Conservation (phyloP, 2,329 filamentous ascomycete genomes). For the Aspergillus sclerotialis region DNA sequence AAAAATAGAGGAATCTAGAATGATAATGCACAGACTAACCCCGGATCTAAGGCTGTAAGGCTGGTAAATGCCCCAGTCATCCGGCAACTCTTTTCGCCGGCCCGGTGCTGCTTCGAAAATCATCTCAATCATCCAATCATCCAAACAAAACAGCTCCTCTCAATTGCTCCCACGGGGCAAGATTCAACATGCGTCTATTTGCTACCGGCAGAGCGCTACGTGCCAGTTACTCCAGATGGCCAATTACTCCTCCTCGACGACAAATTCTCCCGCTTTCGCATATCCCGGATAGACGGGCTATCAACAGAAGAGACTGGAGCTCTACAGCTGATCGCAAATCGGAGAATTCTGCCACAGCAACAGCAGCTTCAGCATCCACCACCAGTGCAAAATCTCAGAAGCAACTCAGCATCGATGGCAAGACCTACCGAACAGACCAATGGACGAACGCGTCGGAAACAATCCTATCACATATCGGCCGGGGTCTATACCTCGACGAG, state of each 20-base stretch:
- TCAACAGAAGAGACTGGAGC: slow-evolving; percentile 23
- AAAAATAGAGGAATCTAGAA: too few relatives aligned
- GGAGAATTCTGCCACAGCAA: slow-evolving; percentile 8
- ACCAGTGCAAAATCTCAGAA: slow-evolving; percentile 8
- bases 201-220: slow-evolving; percentile 35
- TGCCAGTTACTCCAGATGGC: slow-evolving; percentile 27
- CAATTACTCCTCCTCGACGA: slow-evolving; percentile 17
- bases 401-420: slow-evolving; percentile 54
- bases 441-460: slow-evolving; percentile 81
- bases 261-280: slow-evolving; percentile 13
- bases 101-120: slow-evolving; percentile 1
- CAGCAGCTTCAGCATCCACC: slow-evolving; percentile 1
- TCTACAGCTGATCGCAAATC: slow-evolving; percentile 23
- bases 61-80: too few relatives aligned
- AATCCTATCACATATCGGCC: slow-evolving; percentile 66
- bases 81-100: slow-evolving; percentile 5
- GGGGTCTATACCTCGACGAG: slow-evolving; percentile 79
- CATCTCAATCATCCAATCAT: background rate
- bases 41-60: too few relatives aligned
- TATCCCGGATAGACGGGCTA: slow-evolving; percentile 9
- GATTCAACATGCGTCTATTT: slow-evolving; percentile 30
- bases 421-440: slow-evolving; percentile 59
- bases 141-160: background rate
- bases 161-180: too few relatives aligned
- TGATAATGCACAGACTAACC: too few relatives aligned